These are phyloP conservation scores for Shiraia bambusicola DNA, from an alignment of 2,329 filamentous ascomycete species.

Conservation along the genomic window DNA sequence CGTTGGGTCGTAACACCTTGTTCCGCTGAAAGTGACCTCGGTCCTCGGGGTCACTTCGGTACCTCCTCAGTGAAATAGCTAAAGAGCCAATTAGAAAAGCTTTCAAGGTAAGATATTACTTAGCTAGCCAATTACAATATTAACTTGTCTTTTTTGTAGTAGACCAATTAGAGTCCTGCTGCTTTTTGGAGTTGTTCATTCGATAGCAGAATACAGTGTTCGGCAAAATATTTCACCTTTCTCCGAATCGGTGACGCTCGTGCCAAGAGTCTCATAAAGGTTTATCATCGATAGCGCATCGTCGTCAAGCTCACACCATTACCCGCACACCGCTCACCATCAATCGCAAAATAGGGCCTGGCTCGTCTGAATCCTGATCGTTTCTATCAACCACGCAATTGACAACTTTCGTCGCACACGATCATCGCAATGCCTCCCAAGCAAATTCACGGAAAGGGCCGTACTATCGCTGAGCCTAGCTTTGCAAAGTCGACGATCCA, in stretches of 20 bases:
- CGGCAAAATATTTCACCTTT: not conserved
- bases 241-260: conserved; percentile 8
- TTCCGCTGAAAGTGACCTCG: no score
- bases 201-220: not conserved
- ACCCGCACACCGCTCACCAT: not conserved
- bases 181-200: no score
- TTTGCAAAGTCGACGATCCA: conserved; percentile 45
- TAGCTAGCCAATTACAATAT: no score
- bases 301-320: conserved; percentile 8
- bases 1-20: no score
- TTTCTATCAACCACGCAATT: not conserved
- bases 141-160: no score
- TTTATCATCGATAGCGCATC: conserved; percentile 21
- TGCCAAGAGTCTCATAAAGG: conserved; percentile 28
- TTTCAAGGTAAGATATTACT: no score
- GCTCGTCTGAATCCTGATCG: not conserved
- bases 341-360: not conserved
- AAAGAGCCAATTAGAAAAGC: no score
- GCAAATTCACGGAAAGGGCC: conserved; percentile 27
- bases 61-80: no score
- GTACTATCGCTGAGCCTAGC: conserved; percentile 37
- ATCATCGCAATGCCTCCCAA: conserved; percentile 34
- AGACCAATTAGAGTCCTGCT: no score
- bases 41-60: no score
- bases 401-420: not conserved